These are phyloP conservation scores for Anastatica hierochuntica DNA, from an alignment of 345 rosid genomes.

Conservation along the genomic window DNA sequence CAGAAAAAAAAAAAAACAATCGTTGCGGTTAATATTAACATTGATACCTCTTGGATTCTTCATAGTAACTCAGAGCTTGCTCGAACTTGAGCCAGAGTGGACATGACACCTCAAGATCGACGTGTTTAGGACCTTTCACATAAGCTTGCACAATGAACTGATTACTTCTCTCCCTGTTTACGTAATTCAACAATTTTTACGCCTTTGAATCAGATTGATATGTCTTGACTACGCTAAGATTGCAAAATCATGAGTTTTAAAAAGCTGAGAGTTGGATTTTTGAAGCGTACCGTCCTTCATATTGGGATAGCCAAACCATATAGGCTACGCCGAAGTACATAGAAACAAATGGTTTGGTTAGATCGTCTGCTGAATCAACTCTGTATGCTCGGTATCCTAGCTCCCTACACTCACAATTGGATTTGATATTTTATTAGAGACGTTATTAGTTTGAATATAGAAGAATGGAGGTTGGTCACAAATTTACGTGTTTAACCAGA, in stretches of 20 bases:
- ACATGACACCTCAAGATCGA: constrained; percentile 39
- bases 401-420: constrained; percentile 60
- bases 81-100: constrained; percentile 75
- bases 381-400: constrained; percentile 70
- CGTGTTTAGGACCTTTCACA: constrained; percentile 56
- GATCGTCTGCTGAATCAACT: constrained; percentile 56
- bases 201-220: background rate
- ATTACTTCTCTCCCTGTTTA: constrained; percentile 56
- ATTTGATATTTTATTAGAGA: background rate
- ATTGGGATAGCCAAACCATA: constrained; percentile 65
- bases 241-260: background rate
- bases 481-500: constrained; percentile 80
- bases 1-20: background rate
- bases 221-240: background rate
- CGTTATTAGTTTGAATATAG: background rate
- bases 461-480: constrained; percentile 3
- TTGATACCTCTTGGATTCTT: constrained; percentile 46
- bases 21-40: too few species aligned
- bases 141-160: constrained; percentile 76
- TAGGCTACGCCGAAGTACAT: constrained; percentile 89
- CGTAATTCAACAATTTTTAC: background rate
- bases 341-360: constrained; percentile 74
- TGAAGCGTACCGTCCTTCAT: constrained; percentile 65
- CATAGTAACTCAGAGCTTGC: constrained; percentile 60
- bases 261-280: background rate